Evolutionary conservation across 768 basidiomycete genomes (phyloP), one percentile per base, ranked within the genome.

Genomic region (Boletus rubropictus): DNA sequence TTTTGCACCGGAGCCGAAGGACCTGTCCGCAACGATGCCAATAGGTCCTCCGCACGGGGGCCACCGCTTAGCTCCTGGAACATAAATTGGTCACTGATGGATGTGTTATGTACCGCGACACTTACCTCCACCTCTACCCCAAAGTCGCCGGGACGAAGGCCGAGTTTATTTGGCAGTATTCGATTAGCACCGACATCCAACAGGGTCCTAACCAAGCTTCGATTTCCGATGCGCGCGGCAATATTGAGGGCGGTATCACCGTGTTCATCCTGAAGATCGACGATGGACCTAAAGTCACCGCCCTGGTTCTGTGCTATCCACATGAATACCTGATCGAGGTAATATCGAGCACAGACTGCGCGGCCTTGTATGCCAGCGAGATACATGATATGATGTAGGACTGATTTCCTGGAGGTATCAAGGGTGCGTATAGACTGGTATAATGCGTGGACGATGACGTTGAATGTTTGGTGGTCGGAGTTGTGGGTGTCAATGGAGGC

Each of bases 191-290:
- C 93, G 7, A 92, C 89, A 59, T 96, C 94, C 49, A 99, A 58
- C 55, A 98, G 66, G 3, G 90, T 84, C 57, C 86, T 75, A 12
- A 97, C 92, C 49, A 98, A 64, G 51, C 85, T 84, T 51, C 86
- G 75, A 64, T 92, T 96, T 2, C 96, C 96, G 1, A 98, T 86
- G 46, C 95, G 71, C 1, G 95, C 94, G 12, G 95, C 91, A 57
- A 98, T 89, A 69, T 96, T 96, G 58, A 99, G 66, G 7, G 91
- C 91, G 0, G 95, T 97, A 62, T 99, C 96, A 0, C 95, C 96
- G 63, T 97, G 86, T 55, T 89, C 82, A 60, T 99, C 96, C 66
- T 91, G 89, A 34, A 95, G 70, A 65, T 98, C 91, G 10, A 98
- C 83, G 42, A 97, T 68, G 5, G 80, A 82, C 56, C 76, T 75